Conservation (phyloP, 257 asterid species). For the Petunia secreta region DNA sequence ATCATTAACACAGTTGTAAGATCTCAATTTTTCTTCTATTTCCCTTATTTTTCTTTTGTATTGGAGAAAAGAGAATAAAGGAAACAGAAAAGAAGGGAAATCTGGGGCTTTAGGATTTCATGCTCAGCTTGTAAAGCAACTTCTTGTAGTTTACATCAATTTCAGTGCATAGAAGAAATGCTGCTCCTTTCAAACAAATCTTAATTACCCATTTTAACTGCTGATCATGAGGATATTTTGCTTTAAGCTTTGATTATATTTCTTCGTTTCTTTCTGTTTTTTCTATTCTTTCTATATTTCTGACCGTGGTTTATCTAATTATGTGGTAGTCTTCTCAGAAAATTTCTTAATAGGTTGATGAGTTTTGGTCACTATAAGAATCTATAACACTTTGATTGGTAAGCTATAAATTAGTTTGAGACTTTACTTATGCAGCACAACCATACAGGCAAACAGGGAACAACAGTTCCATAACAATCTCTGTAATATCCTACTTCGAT, state of each 20-base stretch:
- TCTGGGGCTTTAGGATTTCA: background rate
- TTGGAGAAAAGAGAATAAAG: background rate
- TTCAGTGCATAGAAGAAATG: background rate
- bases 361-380: background rate
- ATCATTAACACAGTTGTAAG: constrained; percentile 25
- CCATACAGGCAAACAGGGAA: background rate
- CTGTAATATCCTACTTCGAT: too few species aligned
- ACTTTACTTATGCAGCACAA: background rate
- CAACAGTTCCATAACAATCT: too few species aligned
- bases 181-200: background rate
- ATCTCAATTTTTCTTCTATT: background rate
- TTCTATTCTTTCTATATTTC: background rate
- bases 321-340: background rate
- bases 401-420: background rate
- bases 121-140: constrained; percentile 21
- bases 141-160: constrained; percentile 9
- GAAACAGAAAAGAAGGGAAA: background rate
- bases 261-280: background rate
- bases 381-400: background rate
- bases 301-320: background rate
- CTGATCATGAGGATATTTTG: background rate
- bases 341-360: background rate
- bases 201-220: background rate
- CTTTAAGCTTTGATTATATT: background rate
- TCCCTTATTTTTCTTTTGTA: constrained; percentile 14